A percentile compares a stretch with the other conserved stretches of the same genome.
These are phyloP conservation scores for Aquilaria agallochum DNA, from an alignment of 441 rosid genomes.

Conservation along the genomic window DNA sequence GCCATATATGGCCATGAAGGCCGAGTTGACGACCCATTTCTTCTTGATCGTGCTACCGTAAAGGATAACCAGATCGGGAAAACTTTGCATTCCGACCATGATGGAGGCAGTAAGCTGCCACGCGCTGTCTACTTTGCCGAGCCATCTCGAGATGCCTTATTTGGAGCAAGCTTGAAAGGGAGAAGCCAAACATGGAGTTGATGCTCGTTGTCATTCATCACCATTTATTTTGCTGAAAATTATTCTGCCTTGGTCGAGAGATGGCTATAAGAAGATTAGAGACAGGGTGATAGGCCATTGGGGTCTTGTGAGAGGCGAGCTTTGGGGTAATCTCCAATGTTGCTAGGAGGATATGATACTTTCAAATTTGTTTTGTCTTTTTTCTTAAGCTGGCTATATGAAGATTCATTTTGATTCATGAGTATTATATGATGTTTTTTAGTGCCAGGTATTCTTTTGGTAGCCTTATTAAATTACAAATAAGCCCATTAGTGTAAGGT, in stretches of 20 bases:
- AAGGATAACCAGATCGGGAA: slow-evolving; percentile 59
- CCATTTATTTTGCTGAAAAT: not conserved
- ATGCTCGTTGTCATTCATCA: no score
- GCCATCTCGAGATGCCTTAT: slow-evolving; percentile 36
- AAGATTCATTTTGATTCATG: slow-evolving; percentile 5
- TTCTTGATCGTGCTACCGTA: slow-evolving; percentile 68
- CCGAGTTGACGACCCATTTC: slow-evolving; percentile 68
- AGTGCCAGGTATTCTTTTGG: no score
- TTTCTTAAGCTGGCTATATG: not conserved
- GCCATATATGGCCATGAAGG: slow-evolving; percentile 67
- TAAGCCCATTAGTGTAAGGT: no score
- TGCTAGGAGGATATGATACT: slow-evolving; percentile 11
- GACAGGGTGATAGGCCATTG: no score
- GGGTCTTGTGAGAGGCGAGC: slow-evolving; percentile 4
- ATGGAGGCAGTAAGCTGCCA: slow-evolving; percentile 67
- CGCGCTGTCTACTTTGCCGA: slow-evolving; percentile 47
- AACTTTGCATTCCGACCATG: slow-evolving; percentile 51
- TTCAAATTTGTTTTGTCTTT: slow-evolving; percentile 27
- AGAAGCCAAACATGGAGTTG: no score
- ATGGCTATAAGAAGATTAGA: not conserved
- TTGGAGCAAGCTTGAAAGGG: slow-evolving; percentile 6
- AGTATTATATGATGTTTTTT: no score
- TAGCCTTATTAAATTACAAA: no score
- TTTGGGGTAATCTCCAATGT: slow-evolving; percentile 26
- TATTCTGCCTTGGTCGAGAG: not conserved